Conservation (phyloP, 2,329 filamentous ascomycete species). For the Aphanoascus verrucosus region DNA sequence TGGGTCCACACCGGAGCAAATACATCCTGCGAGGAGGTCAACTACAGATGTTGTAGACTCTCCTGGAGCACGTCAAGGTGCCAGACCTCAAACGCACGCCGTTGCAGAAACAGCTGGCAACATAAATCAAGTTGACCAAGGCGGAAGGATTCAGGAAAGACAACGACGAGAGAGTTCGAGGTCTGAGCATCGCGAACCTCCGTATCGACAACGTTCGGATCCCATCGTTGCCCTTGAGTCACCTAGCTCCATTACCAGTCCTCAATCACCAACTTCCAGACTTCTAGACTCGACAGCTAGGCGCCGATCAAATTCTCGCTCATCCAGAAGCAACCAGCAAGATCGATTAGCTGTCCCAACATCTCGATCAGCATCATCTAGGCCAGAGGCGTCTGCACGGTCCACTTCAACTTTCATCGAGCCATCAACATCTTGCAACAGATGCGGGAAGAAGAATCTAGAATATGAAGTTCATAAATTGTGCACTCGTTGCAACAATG, state of each 20-base stretch:
- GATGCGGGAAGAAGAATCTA: conserved; percentile 60
- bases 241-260: neutral
- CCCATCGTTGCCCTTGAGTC: neutral
- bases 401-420: conserved; percentile 46
- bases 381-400: conserved; percentile 22
- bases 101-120: neutral
- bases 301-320: neutral
- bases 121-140: neutral
- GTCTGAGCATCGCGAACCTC: neutral
- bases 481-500: conserved; percentile 59
- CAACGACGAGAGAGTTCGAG: conserved; percentile 3
- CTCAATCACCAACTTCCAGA: neutral
- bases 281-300: neutral
- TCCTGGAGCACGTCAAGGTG: neutral
- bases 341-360: conserved; percentile 14
- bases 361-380: conserved; percentile 26
- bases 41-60: conserved; percentile 2
- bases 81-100: neutral
- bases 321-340: neutral
- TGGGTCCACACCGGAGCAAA: neutral
- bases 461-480: conserved; percentile 81
- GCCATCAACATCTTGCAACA: conserved; percentile 61
- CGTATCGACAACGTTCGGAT: neutral
- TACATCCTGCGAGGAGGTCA: conserved; percentile 1
- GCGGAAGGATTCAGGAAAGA: neutral